Percentiles rank a stretch among this genome's conserved stretches.
Conservation (phyloP, 202 grass and related monocot genomes). For the Zoysia matrella region DNA sequence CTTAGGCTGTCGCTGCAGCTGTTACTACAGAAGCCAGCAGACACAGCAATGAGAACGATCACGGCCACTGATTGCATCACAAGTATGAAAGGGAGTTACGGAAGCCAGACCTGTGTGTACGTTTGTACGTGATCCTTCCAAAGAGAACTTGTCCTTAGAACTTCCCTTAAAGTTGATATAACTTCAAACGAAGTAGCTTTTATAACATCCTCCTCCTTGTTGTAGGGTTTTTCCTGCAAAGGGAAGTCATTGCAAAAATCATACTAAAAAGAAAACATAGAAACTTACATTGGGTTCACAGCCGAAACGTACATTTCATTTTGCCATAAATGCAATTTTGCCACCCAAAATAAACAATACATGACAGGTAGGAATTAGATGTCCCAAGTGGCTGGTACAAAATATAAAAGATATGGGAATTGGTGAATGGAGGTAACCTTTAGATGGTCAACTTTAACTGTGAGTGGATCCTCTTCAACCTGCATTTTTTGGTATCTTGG, state of each 20-base stretch:
- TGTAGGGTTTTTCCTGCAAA: constrained; percentile 82
- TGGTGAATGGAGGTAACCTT: constrained; percentile 64
- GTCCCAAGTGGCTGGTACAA: constrained; percentile 14
- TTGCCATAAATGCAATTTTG: constrained; percentile 19
- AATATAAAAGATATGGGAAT: not conserved
- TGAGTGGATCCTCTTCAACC: constrained; percentile 96
- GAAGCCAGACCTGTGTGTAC: constrained; percentile 70
- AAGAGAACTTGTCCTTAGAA: constrained; percentile 67
- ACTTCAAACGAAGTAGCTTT: constrained; percentile 99
- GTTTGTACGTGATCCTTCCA: constrained; percentile 60
- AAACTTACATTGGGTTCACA: constrained; percentile 22
- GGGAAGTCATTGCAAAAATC: constrained; percentile 9
- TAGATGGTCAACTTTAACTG: constrained; percentile 94
- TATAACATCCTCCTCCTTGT: constrained; percentile 94
- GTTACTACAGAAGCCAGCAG: too few species aligned
- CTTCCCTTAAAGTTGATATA: constrained; percentile 98
- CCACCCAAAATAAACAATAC: constrained; percentile 6
- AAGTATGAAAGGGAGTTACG: constrained; percentile 21
- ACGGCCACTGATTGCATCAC: not conserved
- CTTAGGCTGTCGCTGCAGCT: too few species aligned
- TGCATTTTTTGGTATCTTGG: constrained; percentile 47
- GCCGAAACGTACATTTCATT: not conserved
- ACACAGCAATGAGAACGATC: too few species aligned
- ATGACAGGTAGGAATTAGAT: not conserved
- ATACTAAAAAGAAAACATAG: constrained; percentile 6